Percentiles rank a stretch among this genome's conserved stretches.
Evolutionary conservation across 225 moss, liverwort and hornwort species (phyloP).

Genomic region (Polytrichum commune): DNA sequence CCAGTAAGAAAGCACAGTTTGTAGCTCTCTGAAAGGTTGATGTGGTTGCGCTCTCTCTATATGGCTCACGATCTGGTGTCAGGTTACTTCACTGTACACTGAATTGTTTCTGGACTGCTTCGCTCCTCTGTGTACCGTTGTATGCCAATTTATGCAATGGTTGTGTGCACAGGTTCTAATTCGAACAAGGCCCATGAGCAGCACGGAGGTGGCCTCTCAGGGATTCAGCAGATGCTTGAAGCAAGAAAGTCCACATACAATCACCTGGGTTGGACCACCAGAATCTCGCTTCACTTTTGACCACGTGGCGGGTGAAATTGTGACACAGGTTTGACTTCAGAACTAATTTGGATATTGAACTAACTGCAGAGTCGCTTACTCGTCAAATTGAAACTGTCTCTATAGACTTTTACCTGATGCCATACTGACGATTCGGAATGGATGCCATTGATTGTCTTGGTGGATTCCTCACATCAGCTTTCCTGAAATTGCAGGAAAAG

Average conservation of each 20-base stretch:
- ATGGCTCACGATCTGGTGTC: too few relatives aligned
- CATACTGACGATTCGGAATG: too few relatives aligned
- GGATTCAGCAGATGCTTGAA: conserved; percentile 46
- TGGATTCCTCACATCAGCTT: background rate
- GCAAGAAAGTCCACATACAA: conserved; percentile 60
- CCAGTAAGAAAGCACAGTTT: too few relatives aligned
- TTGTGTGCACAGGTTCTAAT: conserved; percentile 48
- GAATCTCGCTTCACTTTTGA: conserved; percentile 80
- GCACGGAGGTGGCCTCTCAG: conserved; percentile 37
- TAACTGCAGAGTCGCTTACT: too few relatives aligned
- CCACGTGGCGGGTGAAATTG: conserved; percentile 67
- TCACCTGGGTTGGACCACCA: conserved; percentile 70
- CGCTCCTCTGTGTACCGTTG: too few relatives aligned
- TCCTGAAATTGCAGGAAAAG: conserved; percentile 25
- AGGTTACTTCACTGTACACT: too few relatives aligned
- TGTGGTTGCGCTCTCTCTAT: too few relatives aligned
- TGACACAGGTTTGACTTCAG: conserved; percentile 52
- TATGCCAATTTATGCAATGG: background rate
- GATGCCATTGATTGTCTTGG: too few relatives aligned
- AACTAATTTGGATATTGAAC: background rate
- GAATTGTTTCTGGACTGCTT: too few relatives aligned
- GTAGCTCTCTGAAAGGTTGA: too few relatives aligned
- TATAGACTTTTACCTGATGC: too few relatives aligned
- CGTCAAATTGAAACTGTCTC: too few relatives aligned
- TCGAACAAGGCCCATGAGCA: conserved; percentile 59